phyloP scores from a whole-genome alignment of 169 alveolate genomes.

The Eimeria brunetti region DNA sequence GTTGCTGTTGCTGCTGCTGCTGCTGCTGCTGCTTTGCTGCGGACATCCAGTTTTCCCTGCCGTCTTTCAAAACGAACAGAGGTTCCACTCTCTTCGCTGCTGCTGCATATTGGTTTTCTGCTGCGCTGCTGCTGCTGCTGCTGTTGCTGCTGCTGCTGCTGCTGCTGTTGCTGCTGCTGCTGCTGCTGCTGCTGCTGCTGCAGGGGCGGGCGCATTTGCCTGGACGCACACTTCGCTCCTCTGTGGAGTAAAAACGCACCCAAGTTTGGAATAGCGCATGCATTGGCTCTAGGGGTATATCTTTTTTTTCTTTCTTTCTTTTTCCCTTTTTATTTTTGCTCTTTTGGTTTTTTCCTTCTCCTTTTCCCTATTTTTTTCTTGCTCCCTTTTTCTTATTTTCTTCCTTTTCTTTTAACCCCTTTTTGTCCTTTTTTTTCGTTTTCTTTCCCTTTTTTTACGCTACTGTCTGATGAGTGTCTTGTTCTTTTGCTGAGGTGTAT shows the following conservation, averaged over 20 bases:
- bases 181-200: no score
- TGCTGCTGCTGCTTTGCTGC: background rate
- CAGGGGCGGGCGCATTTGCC: conserved; percentile 98
- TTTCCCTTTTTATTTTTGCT: background rate
- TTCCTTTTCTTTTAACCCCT: no score
- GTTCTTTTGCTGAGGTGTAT: background rate
- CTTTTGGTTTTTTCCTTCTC: background rate
- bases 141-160: conserved; percentile 17
- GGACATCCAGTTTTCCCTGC: background rate
- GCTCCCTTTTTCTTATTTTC: background rate
- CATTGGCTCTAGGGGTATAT: conserved; percentile 94
- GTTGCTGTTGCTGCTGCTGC: background rate
- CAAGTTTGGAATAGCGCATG: conserved; percentile 98
- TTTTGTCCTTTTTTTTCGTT: no score
- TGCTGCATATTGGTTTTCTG: background rate
- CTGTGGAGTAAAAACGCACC: conserved; percentile 96
- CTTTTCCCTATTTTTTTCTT: background rate
- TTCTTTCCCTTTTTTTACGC: no score
- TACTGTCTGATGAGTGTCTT: background rate
- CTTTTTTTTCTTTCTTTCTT: background rate
- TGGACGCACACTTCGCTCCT: conserved; percentile 98
- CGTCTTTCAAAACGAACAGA: no score
- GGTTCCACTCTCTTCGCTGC: background rate
- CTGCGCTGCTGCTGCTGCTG: background rate
- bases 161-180: conserved; percentile 24